Percentiles rank a stretch among this genome's conserved stretches.
Conservation (phyloP, 805 yeast genomes). For the Hanseniaspora osmophila region DNA sequence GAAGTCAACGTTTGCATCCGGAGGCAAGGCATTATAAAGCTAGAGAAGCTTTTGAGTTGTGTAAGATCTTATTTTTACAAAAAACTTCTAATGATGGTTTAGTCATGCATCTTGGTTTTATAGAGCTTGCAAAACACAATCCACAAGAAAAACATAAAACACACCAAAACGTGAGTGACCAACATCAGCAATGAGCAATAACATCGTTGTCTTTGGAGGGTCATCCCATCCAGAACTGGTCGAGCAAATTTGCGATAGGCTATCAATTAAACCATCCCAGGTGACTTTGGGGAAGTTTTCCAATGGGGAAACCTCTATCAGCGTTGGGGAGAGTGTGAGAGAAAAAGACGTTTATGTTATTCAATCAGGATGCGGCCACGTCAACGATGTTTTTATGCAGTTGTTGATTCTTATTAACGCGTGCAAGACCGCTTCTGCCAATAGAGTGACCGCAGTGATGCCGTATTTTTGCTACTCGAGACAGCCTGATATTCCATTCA, state of each 20-base stretch:
- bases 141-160: background rate
- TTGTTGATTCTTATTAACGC: conserved; percentile 77
- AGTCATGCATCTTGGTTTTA: too few species aligned
- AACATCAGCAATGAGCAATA: conserved; percentile 31
- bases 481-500: conserved; percentile 86
- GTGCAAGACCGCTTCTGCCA: conserved; percentile 82
- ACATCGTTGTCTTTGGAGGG: conserved; percentile 81
- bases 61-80: too few species aligned
- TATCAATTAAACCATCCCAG: conserved; percentile 60
- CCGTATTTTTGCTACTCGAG: conserved; percentile 93
- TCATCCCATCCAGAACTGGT: conserved; percentile 76
- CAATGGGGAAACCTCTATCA: conserved; percentile 89
- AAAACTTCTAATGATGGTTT: too few species aligned
- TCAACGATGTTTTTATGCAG: conserved; percentile 77
- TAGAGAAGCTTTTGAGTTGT: too few species aligned
- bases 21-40: too few species aligned
- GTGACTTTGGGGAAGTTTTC: conserved; percentile 55
- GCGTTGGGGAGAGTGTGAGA: conserved; percentile 75
- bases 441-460: conserved; percentile 75
- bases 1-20: too few species aligned
- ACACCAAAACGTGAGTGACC: too few species aligned
- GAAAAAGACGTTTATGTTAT: conserved; percentile 91
- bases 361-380: conserved; percentile 76
- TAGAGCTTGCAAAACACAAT: background rate
- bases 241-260: conserved; percentile 55